phyloP scores from a whole-genome alignment of 345 rosid genomes.

The Carallia pectinifolia region DNA sequence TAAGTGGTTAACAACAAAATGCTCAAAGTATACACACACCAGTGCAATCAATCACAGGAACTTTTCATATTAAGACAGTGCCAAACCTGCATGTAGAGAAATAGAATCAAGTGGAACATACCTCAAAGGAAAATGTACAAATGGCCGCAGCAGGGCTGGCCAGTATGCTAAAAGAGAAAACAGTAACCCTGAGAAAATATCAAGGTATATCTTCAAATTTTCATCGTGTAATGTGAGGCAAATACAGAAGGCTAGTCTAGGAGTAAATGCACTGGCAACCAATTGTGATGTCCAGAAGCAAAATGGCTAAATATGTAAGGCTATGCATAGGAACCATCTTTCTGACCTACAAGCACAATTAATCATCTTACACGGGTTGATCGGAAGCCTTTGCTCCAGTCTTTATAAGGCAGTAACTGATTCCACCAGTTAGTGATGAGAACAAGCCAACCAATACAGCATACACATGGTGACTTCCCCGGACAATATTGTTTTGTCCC shows the following conservation, averaged over 20 bases:
- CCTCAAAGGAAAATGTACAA: conserved; percentile 70
- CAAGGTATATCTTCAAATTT: conserved; percentile 4
- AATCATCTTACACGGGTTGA: conserved; percentile 74
- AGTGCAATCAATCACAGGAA: not conserved
- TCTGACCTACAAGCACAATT: not conserved
- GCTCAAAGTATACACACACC: not conserved
- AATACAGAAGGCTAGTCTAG: not conserved
- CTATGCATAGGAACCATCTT: not conserved
- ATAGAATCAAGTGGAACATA: conserved; percentile 24
- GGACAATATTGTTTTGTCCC: conserved; percentile 25
- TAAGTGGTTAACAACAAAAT: not conserved
- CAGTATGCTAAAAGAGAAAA: conserved; percentile 69
- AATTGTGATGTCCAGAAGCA: not conserved
- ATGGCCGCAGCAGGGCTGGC: conserved; percentile 75
- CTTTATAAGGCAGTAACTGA: conserved; percentile 71
- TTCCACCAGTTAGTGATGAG: conserved; percentile 79
- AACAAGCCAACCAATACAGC: conserved; percentile 61
- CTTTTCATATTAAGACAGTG: not conserved
- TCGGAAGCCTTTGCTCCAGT: conserved; percentile 83
- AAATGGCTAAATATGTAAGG: not conserved
- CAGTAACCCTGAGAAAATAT: conserved; percentile 56
- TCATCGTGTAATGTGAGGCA: not conserved
- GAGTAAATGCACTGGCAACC: not conserved
- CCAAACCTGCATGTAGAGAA: too few relatives aligned
- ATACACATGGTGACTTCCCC: conserved; percentile 45